Percentiles rank a stretch among this genome's conserved stretches.
Evolutionary conservation across 495 filamentous ascomycete genomes (phyloP).

Genomic region (Talaromyces proteolyticus): DNA sequence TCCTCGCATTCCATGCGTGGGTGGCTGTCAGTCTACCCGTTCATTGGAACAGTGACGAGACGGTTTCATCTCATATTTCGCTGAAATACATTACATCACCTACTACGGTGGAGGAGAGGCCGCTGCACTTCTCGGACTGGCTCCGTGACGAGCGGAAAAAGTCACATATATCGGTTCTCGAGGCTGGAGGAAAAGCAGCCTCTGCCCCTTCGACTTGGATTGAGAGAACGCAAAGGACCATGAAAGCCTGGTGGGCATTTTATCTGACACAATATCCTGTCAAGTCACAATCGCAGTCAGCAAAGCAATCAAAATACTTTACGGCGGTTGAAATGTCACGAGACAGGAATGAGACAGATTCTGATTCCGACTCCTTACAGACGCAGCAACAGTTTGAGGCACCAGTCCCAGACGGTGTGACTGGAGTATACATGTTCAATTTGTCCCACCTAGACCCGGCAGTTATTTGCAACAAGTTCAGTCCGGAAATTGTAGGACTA

Average conservation of each 20-base stretch:
- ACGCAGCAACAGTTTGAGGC: neutral
- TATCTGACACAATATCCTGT: neutral
- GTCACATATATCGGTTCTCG: neutral
- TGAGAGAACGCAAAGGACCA: neutral
- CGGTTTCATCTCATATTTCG: neutral
- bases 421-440: neutral
- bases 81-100: neutral
- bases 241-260: neutral
- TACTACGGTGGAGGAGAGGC: neutral
- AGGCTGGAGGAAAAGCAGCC: neutral
- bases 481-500: slow-evolving; percentile 15
- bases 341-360: neutral
- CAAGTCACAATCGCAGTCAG: neutral
- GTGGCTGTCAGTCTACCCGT: neutral
- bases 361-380: neutral
- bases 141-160: neutral
- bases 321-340: neutral
- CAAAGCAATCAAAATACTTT: neutral
- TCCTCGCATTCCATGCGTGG: neutral
- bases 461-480: slow-evolving; percentile 7
- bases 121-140: neutral
- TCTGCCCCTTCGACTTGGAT: neutral
- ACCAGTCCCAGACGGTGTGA: neutral
- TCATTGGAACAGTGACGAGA: neutral
- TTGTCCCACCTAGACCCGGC: neutral